Percentiles rank a stretch among this genome's conserved stretches.
phyloP scores from a whole-genome alignment of 257 asterid species.

The Salvia hispanica region DNA sequence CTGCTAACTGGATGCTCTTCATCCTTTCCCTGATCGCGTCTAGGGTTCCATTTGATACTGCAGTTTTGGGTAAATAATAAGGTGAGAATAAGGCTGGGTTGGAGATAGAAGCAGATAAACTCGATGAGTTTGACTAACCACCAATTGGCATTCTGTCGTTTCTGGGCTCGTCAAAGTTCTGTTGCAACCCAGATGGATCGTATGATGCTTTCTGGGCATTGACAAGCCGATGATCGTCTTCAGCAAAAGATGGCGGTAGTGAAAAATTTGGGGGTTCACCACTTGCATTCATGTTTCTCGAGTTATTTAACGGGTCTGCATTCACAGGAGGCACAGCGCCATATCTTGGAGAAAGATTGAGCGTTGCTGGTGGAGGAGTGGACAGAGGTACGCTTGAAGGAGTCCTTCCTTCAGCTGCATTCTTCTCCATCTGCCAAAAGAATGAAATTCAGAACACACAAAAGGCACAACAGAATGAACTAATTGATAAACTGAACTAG shows the following conservation, averaged over 20 bases:
- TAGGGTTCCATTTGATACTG: conserved; percentile 84
- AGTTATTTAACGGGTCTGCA: conserved; percentile 58
- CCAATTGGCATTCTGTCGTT: conserved; percentile 79
- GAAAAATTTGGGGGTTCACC: conserved; percentile 77
- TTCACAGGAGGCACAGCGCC: conserved; percentile 79
- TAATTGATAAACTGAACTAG: too few species aligned
- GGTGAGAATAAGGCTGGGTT: background rate
- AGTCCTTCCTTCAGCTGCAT: conserved; percentile 96
- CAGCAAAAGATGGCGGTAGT: conserved; percentile 83
- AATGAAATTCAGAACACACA: conserved; percentile 15
- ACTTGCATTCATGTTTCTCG: conserved; percentile 53
- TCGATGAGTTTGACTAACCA: conserved; percentile 47
- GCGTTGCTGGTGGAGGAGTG: conserved; percentile 87
- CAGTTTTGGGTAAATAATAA: conserved; percentile 29
- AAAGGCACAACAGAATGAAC: background rate
- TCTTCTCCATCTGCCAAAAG: conserved; percentile 89
- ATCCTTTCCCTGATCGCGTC: conserved; percentile 98
- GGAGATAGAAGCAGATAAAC: background rate
- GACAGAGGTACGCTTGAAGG: conserved; percentile 93
- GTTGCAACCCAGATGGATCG: conserved; percentile 57
- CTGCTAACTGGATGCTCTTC: conserved; percentile 91
- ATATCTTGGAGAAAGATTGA: conserved; percentile 74
- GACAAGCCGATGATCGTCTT: conserved; percentile 48
- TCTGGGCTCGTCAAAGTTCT: conserved; percentile 62
- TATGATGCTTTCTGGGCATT: conserved; percentile 50